Percentiles rank a stretch among this genome's conserved stretches.
Evolutionary conservation across 345 rosid species (phyloP).

Genomic region (Lagerstroemia speciosa): DNA sequence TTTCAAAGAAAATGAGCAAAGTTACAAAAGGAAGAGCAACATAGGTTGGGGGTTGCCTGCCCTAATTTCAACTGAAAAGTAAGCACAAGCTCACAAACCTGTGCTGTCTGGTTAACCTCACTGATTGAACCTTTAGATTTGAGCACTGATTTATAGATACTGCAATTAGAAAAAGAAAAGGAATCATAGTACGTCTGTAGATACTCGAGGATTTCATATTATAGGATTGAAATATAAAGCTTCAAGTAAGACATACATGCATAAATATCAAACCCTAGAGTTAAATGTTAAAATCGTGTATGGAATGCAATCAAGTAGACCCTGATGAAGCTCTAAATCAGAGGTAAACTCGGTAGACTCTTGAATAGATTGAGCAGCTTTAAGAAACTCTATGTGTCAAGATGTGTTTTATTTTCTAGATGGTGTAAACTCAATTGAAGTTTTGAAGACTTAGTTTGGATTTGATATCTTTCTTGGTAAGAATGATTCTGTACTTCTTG

Average conservation of each 20-base stretch:
- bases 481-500: no score
- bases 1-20: constrained; percentile 20
- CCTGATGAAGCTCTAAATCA: background rate
- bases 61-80: constrained; percentile 12
- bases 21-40: background rate
- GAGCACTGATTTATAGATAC: constrained; percentile 71
- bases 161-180: constrained; percentile 28
- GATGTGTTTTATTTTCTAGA: background rate
- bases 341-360: background rate
- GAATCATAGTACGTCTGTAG: background rate
- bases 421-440: background rate
- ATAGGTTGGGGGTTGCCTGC: background rate
- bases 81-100: constrained; percentile 44
- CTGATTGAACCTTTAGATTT: constrained; percentile 79
- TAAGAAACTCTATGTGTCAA: background rate
- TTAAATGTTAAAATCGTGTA: background rate
- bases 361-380: background rate
- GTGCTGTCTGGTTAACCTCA: constrained; percentile 90
- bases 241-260: background rate
- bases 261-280: background rate
- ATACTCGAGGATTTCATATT: background rate
- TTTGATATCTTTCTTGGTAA: no score
- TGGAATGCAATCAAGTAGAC: background rate
- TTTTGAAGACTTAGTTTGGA: no score
- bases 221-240: background rate